Base-by-base conservation (phyloP, 176 grass and related monocot species). In the Eleusine coracana region DNA sequence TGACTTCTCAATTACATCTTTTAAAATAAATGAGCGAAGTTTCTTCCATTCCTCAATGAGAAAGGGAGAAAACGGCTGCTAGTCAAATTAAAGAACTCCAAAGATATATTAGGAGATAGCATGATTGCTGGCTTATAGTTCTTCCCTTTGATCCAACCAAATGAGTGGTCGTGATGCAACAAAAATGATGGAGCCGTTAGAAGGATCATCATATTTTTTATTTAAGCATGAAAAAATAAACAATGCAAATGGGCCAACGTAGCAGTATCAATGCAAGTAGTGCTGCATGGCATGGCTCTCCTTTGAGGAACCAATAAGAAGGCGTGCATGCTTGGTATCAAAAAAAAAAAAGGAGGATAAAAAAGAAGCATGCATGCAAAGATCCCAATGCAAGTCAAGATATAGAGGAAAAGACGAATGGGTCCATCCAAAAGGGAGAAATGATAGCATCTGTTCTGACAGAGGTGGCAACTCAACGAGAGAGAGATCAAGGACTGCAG, bases 351-450 rank as follows among this genome's bases (percentile, higher is more conserved):
- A 23, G 0, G 10, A 23, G 1, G 44, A 46, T 2, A 46, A 7
- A 59, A 51, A 86, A 81, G 77, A 38, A n/a, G 73, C 88, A 77
- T 86, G 88, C 77, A 89, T 28, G 48, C 66, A 86, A 80, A 78
- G 67, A 82, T 82, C 79, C 83, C 83, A 74, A 86, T 44, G 68
- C 83, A 86, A 78, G 49, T n/a, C 45, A 81, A 68, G 76, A 74
- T 5, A 71, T 3, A 20, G 20, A 51, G n/a, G 10, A 15, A 76
- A 73, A 31, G 69, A 78, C 42, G 56, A 4, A 70, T 38, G 63
- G 71, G 71, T 20, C 70, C 90, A 86, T 86, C 86, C 65, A 88
- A 87, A 92, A 85, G 78, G 71, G 66, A 93, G 60, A 28, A 63
- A 29, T 63, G 25, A 87, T 85, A 80, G 80, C 88, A 63, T 88